Percentiles rank a stretch among this genome's conserved stretches.
Evolutionary conservation across 2,329 filamentous ascomycete species (phyloP).

Genomic region (Diatrype stigma): DNA sequence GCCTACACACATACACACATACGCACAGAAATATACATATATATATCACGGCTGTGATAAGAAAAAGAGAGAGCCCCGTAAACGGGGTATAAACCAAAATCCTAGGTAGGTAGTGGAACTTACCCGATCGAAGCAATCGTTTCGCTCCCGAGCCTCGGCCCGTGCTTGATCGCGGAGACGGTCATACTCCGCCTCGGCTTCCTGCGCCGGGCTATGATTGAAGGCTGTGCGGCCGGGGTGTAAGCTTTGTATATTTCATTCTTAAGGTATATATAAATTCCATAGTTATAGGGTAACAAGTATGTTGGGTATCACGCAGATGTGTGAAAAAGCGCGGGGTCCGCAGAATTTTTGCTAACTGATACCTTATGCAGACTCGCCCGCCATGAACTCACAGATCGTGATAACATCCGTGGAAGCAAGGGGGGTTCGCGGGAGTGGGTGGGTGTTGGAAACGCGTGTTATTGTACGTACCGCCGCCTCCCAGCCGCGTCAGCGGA

Average conservation of each 20-base stretch:
- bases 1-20: no score
- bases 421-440: neutral
- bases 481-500: neutral
- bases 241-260: neutral
- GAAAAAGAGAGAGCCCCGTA: no score
- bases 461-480: neutral
- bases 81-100: neutral
- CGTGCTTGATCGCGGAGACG: slow-evolving; percentile 80
- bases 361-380: no score
- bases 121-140: slow-evolving; percentile 71
- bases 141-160: slow-evolving; percentile 73
- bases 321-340: no score
- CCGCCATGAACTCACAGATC: no score
- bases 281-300: no score
- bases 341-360: no score
- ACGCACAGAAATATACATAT: no score
- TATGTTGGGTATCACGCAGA: no score
- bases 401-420: no score
- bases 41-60: no score
- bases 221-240: slow-evolving; percentile 55
- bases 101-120: slow-evolving; percentile 16
- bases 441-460: neutral
- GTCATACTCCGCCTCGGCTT: slow-evolving; percentile 84
- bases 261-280: no score
- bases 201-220: slow-evolving; percentile 63